Percentiles rank a stretch among this genome's conserved stretches.
Conservation (phyloP, 2,329 filamentous ascomycete species). For the Tolypocladium amazonense region DNA sequence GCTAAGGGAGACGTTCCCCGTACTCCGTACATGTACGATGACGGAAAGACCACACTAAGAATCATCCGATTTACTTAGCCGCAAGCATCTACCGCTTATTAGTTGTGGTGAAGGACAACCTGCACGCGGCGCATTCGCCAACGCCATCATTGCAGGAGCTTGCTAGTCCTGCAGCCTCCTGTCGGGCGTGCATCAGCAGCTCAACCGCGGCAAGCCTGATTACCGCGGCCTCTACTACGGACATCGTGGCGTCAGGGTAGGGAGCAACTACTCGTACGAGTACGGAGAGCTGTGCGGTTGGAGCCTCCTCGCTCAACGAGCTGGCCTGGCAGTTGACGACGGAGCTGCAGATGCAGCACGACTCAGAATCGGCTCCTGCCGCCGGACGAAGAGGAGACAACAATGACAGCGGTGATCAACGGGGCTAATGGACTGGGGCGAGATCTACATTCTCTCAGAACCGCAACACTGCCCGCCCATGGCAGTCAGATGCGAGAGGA, state of each 20-base stretch:
- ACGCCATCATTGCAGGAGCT: not conserved
- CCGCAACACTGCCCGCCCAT: not conserved
- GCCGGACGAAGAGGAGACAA: not conserved
- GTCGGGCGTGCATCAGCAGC: not conserved
- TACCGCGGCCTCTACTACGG: not conserved
- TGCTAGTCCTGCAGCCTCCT: not conserved
- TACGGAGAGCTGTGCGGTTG: not conserved
- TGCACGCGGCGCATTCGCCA: not conserved
- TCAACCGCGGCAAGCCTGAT: not conserved
- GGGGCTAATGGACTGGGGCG: not conserved
- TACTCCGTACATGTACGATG: not conserved
- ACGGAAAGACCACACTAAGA: not conserved
- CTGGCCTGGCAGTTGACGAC: not conserved
- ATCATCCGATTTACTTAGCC: not conserved
- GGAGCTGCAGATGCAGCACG: not conserved
- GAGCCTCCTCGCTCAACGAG: not conserved
- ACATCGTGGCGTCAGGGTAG: not conserved
- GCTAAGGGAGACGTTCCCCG: not conserved
- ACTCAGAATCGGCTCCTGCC: not conserved
- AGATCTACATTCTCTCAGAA: not conserved
- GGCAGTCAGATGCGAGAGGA: not conserved
- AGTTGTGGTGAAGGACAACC: not conserved
- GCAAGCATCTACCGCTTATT: not conserved
- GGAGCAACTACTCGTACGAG: not conserved
- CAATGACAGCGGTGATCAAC: not conserved